Evolutionary conservation across 352 stramenopile species (phyloP).

Genomic region (Phytopythium boreale): DNA sequence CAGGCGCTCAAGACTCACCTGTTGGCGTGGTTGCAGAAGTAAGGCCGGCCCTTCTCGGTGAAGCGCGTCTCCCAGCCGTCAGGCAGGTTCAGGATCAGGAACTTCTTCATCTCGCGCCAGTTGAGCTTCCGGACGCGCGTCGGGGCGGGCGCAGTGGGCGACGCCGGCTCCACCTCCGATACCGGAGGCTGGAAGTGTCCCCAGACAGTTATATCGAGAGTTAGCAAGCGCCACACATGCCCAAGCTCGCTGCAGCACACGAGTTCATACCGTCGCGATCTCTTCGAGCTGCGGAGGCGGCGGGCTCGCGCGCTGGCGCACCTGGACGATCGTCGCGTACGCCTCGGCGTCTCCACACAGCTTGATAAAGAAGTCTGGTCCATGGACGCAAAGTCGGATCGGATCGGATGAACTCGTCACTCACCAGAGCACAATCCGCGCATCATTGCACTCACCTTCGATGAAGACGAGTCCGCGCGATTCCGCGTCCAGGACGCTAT

Average conservation of each 20-base stretch:
- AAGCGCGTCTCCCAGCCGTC: conserved; percentile 81
- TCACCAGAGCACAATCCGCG: background rate
- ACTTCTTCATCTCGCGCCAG: conserved; percentile 78
- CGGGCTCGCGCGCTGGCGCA: conserved; percentile 8
- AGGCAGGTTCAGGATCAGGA: conserved; percentile 62
- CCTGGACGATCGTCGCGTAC: conserved; percentile 30
- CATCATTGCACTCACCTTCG: conserved; percentile 36
- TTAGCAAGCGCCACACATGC: background rate
- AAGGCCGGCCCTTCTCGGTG: conserved; percentile 76
- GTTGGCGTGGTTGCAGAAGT: conserved; percentile 80
- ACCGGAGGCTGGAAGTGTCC: conserved; percentile 15
- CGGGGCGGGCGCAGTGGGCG: conserved; percentile 25
- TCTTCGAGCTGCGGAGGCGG: conserved; percentile 1
- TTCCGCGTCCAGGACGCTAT: conserved; percentile 52
- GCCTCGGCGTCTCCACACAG: conserved; percentile 61
- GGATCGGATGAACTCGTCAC: background rate
- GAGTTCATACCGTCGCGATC: conserved; percentile 2
- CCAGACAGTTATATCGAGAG: background rate
- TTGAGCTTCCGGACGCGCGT: conserved; percentile 43
- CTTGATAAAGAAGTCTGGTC: conserved; percentile 73
- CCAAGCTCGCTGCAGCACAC: background rate
- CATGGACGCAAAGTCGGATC: background rate
- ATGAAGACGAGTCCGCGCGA: conserved; percentile 55
- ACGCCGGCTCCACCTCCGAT: conserved; percentile 10
- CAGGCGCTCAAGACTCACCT: conserved; percentile 23